A percentile compares a stretch with the other conserved stretches of the same genome.
These are phyloP conservation scores for Wickerhamiella bombiphila DNA, from an alignment of 805 yeast genomes.

Conservation along the genomic window DNA sequence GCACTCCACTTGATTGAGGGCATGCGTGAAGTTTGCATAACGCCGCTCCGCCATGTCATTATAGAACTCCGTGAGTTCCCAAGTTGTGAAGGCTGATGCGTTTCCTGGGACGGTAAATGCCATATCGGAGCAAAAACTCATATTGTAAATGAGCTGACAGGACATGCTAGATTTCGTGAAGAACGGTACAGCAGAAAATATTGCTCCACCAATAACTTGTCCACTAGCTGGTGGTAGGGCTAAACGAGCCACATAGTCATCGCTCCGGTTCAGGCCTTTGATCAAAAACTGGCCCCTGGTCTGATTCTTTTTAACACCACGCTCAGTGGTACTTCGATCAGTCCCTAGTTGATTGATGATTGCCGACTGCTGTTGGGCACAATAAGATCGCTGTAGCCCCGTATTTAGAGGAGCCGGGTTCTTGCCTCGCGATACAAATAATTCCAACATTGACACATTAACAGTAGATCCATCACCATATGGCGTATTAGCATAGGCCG, in stretches of 20 bases:
- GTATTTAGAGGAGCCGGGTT: background rate
- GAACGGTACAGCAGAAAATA: constrained; percentile 43
- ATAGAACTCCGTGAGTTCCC: constrained; percentile 34
- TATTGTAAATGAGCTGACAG: constrained; percentile 59
- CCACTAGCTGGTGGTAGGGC: constrained; percentile 20
- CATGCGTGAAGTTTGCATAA: constrained; percentile 56
- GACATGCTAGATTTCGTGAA: constrained; percentile 36
- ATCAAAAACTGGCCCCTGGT: constrained; percentile 47
- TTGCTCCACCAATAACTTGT: constrained; percentile 40
- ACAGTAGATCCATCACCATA: constrained; percentile 2
- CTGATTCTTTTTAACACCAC: constrained; percentile 29
- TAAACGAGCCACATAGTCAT: constrained; percentile 51
- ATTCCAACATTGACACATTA: background rate
- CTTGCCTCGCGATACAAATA: background rate
- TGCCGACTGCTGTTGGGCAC: constrained; percentile 52
- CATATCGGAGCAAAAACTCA: constrained; percentile 65
- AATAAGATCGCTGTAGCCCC: constrained; percentile 41
- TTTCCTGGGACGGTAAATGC: constrained; percentile 75
- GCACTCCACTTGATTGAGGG: constrained; percentile 65
- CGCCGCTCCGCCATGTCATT: constrained; percentile 45
- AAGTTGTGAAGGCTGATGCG: constrained; percentile 24
- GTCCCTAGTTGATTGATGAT: constrained; percentile 22
- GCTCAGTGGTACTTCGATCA: constrained; percentile 25
- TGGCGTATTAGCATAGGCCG: constrained; percentile 10
- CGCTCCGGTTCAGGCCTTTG: constrained; percentile 42